A percentile compares a stretch with the other conserved stretches of the same genome.
Evolutionary conservation across 305 asterid genomes (phyloP).

Genomic region (Rubia peregrina): DNA sequence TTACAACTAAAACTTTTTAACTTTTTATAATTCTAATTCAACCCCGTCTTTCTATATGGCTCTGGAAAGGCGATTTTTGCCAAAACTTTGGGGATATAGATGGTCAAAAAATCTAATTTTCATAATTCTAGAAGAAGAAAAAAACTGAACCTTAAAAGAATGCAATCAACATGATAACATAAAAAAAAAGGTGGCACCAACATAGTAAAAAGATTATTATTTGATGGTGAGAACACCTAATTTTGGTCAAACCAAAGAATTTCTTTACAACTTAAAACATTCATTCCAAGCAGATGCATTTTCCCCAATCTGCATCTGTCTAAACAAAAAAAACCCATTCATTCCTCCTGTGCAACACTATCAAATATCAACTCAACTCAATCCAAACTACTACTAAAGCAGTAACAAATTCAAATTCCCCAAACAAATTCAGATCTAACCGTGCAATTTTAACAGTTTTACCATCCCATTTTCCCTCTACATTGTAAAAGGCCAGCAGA

Average conservation of each 20-base stretch:
- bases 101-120: too few species aligned
- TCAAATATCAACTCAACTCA: constrained; percentile 1
- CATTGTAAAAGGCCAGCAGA: neutral
- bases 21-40: too few species aligned
- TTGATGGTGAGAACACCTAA: neutral
- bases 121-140: too few species aligned
- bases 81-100: too few species aligned
- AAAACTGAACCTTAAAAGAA: too few species aligned
- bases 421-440: neutral
- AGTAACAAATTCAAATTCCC: constrained; percentile 1
- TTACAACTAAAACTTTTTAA: too few species aligned
- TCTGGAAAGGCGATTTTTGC: too few species aligned
- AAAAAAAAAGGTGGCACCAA: neutral
- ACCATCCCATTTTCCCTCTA: neutral
- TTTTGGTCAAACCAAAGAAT: constrained; percentile 4
- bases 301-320: too few species aligned
- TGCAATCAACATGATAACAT: neutral
- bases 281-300: too few species aligned
- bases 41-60: too few species aligned
- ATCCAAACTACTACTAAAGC: neutral
- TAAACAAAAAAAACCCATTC: too few species aligned
- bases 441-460: neutral
- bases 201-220: neutral
- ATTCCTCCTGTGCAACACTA: constrained; percentile 3
- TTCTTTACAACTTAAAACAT: neutral